These are phyloP conservation scores for Erodium trifolium DNA, from an alignment of 441 rosid genomes.

Conservation along the genomic window DNA sequence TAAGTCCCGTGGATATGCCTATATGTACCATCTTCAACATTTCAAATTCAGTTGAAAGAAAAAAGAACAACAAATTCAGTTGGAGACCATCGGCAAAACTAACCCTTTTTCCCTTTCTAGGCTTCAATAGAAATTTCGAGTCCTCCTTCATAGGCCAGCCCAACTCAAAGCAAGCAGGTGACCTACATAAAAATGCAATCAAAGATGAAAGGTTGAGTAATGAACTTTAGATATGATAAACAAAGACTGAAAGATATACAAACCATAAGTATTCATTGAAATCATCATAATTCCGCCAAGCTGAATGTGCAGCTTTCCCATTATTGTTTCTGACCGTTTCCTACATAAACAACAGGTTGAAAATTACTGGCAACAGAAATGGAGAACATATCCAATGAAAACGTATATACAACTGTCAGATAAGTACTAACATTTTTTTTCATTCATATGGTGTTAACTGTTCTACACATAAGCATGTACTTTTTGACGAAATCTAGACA, in stretches of 20 bases:
- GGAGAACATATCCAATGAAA: slow-evolving; percentile 11
- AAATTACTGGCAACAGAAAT: background rate
- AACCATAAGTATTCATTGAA: slow-evolving; percentile 99
- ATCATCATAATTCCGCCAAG: slow-evolving; percentile 99
- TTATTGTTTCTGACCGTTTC: slow-evolving; percentile 66
- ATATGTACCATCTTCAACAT: background rate
- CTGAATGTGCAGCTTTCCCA: slow-evolving; percentile 97
- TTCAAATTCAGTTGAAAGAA: slow-evolving; percentile 3
- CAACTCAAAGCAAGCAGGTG: slow-evolving; percentile 89
- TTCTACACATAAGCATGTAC: slow-evolving; percentile 6
- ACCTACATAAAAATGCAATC: slow-evolving; percentile 39
- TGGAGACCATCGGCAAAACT: slow-evolving; percentile 23
- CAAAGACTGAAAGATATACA: slow-evolving; percentile 25
- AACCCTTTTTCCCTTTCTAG: slow-evolving; percentile 75
- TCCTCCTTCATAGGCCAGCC: slow-evolving; percentile 68
- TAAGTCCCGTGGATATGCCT: background rate
- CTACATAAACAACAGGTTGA: slow-evolving; percentile 31
- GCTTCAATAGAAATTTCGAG: slow-evolving; percentile 46
- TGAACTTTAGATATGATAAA: slow-evolving; percentile 2
- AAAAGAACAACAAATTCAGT: background rate
- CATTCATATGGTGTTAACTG: slow-evolving; percentile 1
- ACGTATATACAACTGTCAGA: background rate
- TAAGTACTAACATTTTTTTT: background rate
- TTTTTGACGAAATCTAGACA: background rate
- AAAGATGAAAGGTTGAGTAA: slow-evolving; percentile 19